Evolutionary conservation across 2,329 filamentous ascomycete genomes (phyloP).

Genomic region (Colletotrichum navitas): DNA sequence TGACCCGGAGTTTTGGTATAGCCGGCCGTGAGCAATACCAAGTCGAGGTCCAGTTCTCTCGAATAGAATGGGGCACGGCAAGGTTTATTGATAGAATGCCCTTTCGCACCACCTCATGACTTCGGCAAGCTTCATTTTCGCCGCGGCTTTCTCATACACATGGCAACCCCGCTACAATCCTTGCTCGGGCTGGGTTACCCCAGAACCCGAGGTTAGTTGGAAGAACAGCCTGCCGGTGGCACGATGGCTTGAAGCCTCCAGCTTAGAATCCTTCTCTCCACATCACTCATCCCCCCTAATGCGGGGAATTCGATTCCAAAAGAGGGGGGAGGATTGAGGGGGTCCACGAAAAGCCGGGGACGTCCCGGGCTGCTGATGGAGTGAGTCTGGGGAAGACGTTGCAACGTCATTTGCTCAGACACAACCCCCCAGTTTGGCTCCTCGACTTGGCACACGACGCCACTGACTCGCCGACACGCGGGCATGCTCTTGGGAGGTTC

Average conservation of each 20-base stretch:
- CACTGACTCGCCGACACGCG: slow-evolving; percentile 17
- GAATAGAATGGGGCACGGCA: not conserved
- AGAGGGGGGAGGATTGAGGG: not conserved
- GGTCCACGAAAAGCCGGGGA: slow-evolving; percentile 7
- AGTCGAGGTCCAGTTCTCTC: not conserved
- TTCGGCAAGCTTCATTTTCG: not conserved
- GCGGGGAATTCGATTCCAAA: slow-evolving; percentile 1
- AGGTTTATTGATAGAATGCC: slow-evolving; percentile 7
- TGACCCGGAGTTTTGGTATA: not conserved
- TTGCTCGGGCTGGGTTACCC: slow-evolving; percentile 28
- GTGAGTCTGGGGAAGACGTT: slow-evolving; percentile 33
- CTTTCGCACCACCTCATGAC: slow-evolving; percentile 4
- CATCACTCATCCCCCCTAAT: slow-evolving; percentile 6
- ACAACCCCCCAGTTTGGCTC: not conserved
- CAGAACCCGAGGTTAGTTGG: slow-evolving; percentile 25
- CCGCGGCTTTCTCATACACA: slow-evolving; percentile 8
- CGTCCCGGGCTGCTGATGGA: slow-evolving; percentile 20
- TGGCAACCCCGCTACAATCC: slow-evolving; percentile 6
- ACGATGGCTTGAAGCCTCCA: slow-evolving; percentile 13
- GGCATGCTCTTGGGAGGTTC: not conserved
- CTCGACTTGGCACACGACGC: slow-evolving; percentile 11
- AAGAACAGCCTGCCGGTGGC: not conserved
- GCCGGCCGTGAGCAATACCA: not conserved
- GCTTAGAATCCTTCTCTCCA: not conserved
- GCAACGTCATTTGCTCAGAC: slow-evolving; percentile 21